These are phyloP conservation scores for Cladosporium sp. DNA, from an alignment of 2,329 filamentous ascomycete species.

Conservation along the genomic window DNA sequence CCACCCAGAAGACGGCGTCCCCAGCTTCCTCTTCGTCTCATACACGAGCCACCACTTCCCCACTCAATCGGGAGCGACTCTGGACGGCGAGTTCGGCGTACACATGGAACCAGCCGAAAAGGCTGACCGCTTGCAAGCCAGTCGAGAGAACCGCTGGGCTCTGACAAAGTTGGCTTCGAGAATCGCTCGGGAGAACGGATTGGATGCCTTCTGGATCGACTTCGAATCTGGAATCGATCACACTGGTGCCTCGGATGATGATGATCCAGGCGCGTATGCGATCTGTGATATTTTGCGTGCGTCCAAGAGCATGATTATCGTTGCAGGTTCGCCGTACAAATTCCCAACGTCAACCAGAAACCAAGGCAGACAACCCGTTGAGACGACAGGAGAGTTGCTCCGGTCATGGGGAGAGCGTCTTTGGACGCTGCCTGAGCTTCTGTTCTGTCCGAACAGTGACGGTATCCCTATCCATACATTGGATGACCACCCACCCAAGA, in stretches of 20 bases:
- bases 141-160: not conserved
- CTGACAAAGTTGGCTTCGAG: not conserved
- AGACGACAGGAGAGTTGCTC: not conserved
- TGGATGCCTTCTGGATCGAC: constrained; percentile 1
- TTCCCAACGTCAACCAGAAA: not conserved
- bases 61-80: not conserved
- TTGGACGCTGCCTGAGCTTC: not conserved
- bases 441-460: not conserved
- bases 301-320: not conserved
- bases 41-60: not conserved
- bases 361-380: not conserved
- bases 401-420: not conserved
- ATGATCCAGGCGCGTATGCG: not conserved
- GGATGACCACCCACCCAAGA: not conserved
- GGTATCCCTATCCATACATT: not conserved
- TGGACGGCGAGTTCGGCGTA: not conserved
- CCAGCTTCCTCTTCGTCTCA: not conserved
- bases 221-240: not conserved
- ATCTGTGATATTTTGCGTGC: not conserved
- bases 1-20: not conserved
- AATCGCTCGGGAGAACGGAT: not conserved
- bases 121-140: not conserved
- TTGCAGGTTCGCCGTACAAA: not conserved
- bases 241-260: not conserved
- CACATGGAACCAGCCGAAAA: not conserved